Base-by-base conservation (phyloP, 1,139 yeast genomes). In the Yamadazyma atlantica region DNA sequence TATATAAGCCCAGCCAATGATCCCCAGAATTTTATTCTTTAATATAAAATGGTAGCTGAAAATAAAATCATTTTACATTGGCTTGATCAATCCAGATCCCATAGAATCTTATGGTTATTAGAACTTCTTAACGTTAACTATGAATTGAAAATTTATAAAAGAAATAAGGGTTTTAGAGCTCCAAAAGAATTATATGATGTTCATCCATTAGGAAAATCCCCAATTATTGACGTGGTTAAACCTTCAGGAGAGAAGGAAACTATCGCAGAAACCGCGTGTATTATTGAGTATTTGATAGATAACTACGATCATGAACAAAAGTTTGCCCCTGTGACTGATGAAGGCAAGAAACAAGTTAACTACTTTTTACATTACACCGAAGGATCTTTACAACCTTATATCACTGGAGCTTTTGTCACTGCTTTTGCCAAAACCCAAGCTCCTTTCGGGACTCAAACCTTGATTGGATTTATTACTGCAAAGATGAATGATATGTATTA, bases 131-230 rank as follows among this genome's bases (percentile, higher is more conserved):
- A 54, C n/a, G 48, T 68, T 16, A 46, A 56, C 26, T 69, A 64
- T 44, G 71, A 66, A 38, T 41, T 69, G 15, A 66, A 65, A 36
- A 37, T 57, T 19, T 64, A 64, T 40, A 36, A 55, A 17, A 55
- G 74, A 35, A 55, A 48, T 32, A 38, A 51, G 18, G 47, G 49
- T 8, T 59, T 51, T 35, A 57, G 72, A 44, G 71, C 72, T 1
- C 73, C 74, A 4, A 50, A 53, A 15, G 70, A 62, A 33, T 57
- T 68, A 40, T 43, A 49, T 18, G 49, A 58, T 19, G 49, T 67
- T 10, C 73, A 68, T 36, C 73, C 73, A 2, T 55, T 69, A 33
- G 74, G 74, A 3, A 68, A 65, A 39, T 61, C 71, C 1, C 75
- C 75, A 2, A 57, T 69, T 2, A 46, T 69, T 39, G 74, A 69